These are phyloP conservation scores for Talaromyces nanjingensis DNA, from an alignment of 495 filamentous ascomycete genomes.

Conservation along the genomic window DNA sequence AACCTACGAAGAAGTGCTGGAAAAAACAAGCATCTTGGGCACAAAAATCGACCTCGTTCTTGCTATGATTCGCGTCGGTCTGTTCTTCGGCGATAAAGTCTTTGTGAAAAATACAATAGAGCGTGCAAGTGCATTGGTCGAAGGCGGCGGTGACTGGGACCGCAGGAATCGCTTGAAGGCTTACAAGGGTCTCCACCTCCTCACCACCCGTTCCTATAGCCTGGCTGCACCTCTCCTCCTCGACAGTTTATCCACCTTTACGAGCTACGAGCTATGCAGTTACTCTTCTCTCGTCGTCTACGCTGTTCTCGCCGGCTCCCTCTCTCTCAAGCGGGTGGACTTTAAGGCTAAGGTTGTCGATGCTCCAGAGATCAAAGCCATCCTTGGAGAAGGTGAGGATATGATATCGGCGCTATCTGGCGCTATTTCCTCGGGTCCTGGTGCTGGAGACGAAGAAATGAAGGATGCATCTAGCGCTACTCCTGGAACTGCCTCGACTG, in stretches of 20 bases:
- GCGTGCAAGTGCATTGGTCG: conserved; percentile 81
- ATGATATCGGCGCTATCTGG: conserved; percentile 71
- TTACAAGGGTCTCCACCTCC: conserved; percentile 89
- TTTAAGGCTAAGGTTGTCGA: conserved; percentile 99
- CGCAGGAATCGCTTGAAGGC: conserved; percentile 96
- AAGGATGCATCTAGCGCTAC: conserved; percentile 53
- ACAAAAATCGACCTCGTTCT: conserved; percentile 95
- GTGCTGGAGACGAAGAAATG: conserved; percentile 74
- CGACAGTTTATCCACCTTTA: conserved; percentile 97
- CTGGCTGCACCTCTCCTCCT: conserved; percentile 87
- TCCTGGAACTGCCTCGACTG: conserved; percentile 51
- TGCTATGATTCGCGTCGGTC: conserved; percentile 87
- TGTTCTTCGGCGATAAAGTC: conserved; percentile 89
- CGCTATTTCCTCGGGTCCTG: conserved; percentile 68
- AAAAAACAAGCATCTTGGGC: conserved; percentile 89
- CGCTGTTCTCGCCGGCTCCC: conserved; percentile 86
- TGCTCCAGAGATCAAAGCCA: conserved; percentile 94
- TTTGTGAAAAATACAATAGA: conserved; percentile 91
- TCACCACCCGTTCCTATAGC: conserved; percentile 84
- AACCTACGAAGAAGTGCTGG: conserved; percentile 83
- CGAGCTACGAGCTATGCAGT: conserved; percentile 92
- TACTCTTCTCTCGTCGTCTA: conserved; percentile 94
- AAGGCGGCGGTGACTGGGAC: conserved; percentile 96
- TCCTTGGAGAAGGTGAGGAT: conserved; percentile 83
- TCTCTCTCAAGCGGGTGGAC: conserved; percentile 92